A percentile compares a stretch with the other conserved stretches of the same genome.
phyloP scores from a whole-genome alignment of 2,329 filamentous ascomycete species.

The Neopestalotiopsis sp. region DNA sequence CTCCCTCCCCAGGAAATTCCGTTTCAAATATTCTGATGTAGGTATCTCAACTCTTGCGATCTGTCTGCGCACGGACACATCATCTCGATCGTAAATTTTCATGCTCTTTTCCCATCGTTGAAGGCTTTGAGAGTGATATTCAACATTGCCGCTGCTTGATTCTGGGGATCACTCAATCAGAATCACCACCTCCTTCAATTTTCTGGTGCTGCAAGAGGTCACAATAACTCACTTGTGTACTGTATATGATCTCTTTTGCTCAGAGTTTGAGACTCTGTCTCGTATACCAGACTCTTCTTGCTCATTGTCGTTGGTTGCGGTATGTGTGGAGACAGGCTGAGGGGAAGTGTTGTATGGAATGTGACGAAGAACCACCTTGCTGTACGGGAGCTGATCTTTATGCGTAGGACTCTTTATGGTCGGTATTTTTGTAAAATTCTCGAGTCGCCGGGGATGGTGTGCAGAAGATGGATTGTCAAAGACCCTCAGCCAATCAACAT shows the following conservation, averaged over 20 bases:
- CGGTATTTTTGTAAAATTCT: too few relatives aligned
- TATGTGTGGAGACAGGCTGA: neutral
- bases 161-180: too few relatives aligned
- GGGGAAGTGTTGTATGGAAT: neutral
- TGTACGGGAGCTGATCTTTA: neutral
- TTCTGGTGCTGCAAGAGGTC: too few relatives aligned
- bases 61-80: neutral
- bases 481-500: too few relatives aligned
- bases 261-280: neutral
- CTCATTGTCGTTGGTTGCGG: neutral
- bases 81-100: neutral
- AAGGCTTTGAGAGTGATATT: neutral
- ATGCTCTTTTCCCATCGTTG: neutral
- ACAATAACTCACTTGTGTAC: neutral
- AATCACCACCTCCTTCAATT: too few relatives aligned
- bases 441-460: too few relatives aligned
- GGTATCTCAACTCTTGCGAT: slow-evolving; percentile 2
- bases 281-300: neutral
- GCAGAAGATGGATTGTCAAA: too few relatives aligned
- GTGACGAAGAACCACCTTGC: neutral
- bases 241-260: neutral
- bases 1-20: neutral
- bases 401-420: too few relatives aligned
- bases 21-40: neutral
- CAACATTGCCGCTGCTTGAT: too few relatives aligned